A percentile compares a stretch with the other conserved stretches of the same genome.
Evolutionary conservation across 345 rosid species (phyloP).

Genomic region (Citropsis articulata): DNA sequence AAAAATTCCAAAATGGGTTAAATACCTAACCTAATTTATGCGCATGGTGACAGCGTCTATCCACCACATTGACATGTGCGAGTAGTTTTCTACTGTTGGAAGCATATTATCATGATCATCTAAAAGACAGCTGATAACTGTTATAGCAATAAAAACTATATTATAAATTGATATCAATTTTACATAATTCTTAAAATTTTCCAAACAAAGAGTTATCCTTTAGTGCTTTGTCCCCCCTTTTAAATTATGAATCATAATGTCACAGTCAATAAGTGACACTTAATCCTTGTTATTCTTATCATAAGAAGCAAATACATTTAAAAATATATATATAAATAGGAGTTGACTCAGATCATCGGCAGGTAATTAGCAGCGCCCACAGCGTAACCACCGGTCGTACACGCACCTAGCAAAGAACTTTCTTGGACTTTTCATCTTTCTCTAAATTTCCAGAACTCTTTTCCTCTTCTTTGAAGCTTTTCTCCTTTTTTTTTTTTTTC

Average conservation of each 20-base stretch:
- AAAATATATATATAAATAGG: background rate
- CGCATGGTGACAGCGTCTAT: too few species aligned
- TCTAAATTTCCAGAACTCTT: conserved; percentile 1
- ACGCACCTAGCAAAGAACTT: background rate
- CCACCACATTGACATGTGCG: too few species aligned
- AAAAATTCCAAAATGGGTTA: too few species aligned
- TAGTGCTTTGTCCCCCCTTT: background rate
- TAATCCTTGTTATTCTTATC: background rate
- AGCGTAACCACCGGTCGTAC: background rate
- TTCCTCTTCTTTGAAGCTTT: background rate
- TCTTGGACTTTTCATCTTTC: conserved; percentile 1
- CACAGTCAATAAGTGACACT: background rate
- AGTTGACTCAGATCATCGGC: background rate
- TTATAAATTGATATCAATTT: too few species aligned
- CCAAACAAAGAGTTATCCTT: too few species aligned
- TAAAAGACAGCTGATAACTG: too few species aligned
- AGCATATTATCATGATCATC: too few species aligned
- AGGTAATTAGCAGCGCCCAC: background rate
- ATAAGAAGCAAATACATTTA: background rate
- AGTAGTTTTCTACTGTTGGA: too few species aligned
- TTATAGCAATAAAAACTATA: too few species aligned
- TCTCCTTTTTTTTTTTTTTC: background rate
- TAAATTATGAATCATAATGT: background rate
- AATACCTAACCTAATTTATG: too few species aligned
- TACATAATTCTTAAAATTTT: too few species aligned